Evolutionary conservation across 202 grass and related monocot genomes (phyloP), one percentile per base, ranked within the genome.

Genomic region (Carex arenaria): DNA sequence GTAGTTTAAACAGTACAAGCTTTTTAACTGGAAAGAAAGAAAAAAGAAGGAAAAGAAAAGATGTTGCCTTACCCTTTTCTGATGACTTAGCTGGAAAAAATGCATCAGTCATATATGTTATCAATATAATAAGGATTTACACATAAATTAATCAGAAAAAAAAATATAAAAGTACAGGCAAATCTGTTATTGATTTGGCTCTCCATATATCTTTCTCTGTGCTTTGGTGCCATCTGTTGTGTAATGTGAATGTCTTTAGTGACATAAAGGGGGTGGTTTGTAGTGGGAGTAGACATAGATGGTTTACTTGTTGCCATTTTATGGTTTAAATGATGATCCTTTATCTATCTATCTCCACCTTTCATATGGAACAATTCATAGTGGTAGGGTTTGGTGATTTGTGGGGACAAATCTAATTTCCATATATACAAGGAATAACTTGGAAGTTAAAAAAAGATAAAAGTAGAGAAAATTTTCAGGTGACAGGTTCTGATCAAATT

Each of bases 211-310:
- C 19, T 49, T 59, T 59, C 17, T 59, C 55, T 72, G 70, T 11
- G 70, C 11, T 4, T 28, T 73, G 43, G 53, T 45, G 45, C 70
- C 26, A 52, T 53, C 0, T 5, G 20, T 53, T 30, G 70, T 74
- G 70, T 51, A 73, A 73, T 53, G 11, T 53, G 49, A 34, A 77
- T 11, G 3, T 11, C 52, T 57, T 57, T 55, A 57, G 26, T 14
- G 28, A 14, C 52, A 57, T 76, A 56, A 76, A 34, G 51, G 17
- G 34, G 45, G 69, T 55, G 51, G 49, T 26, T 77, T 77, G 52
- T 77, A 57, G 52, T 77, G 72, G 72, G 72, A 76, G 51, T 75
- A 75, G 72, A 75, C 45, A 32, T 55, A 54, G 26, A 4, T 74
- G 22, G 71, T 74, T 74, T 30, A 30, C 71, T 23, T 7, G 49